phyloP scores from a whole-genome alignment of 2,329 filamentous ascomycete genomes.

The Mariannaea sp. region DNA sequence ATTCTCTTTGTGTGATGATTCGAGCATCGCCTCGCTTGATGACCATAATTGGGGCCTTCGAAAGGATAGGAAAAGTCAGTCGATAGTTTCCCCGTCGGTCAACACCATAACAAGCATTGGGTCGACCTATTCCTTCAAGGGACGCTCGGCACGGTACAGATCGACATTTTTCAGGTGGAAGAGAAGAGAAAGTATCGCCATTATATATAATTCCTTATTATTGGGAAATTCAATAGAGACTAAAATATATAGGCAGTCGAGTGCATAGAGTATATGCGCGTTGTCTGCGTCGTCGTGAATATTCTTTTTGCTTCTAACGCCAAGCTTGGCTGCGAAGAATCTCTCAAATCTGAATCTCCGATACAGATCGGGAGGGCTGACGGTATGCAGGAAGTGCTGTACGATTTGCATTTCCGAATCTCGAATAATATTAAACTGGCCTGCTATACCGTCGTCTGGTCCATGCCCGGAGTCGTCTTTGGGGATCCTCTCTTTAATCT shows the following conservation, averaged over 20 bases:
- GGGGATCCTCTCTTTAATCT: no score
- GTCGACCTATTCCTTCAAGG: slow-evolving; percentile 14
- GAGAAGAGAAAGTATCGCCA: no score
- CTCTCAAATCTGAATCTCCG: slow-evolving; percentile 41
- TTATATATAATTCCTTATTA: background rate
- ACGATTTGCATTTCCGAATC: slow-evolving; percentile 41
- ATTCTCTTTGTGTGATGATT: background rate
- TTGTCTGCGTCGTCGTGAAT: slow-evolving; percentile 43
- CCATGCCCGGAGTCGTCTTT: no score
- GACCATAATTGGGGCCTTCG: no score
- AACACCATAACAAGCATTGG: slow-evolving; percentile 15
- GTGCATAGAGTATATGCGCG: slow-evolving; percentile 37
- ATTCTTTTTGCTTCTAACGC: slow-evolving; percentile 35
- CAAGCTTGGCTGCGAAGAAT: slow-evolving; percentile 40
- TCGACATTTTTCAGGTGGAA: slow-evolving; percentile 12
- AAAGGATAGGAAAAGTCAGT: slow-evolving; percentile 6
- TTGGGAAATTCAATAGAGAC: slow-evolving; percentile 10
- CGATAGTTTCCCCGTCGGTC: slow-evolving; percentile 7
- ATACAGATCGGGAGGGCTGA: slow-evolving; percentile 42
- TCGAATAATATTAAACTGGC: slow-evolving; percentile 14
- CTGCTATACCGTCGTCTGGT: no score
- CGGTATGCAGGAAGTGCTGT: slow-evolving; percentile 40
- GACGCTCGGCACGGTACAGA: slow-evolving; percentile 13
- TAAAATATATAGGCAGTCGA: slow-evolving; percentile 36
- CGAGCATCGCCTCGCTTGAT: no score